A percentile compares a stretch with the other conserved stretches of the same genome.
Evolutionary conservation across 345 rosid species (phyloP).

Genomic region (Bruguiera gymnorhiza): DNA sequence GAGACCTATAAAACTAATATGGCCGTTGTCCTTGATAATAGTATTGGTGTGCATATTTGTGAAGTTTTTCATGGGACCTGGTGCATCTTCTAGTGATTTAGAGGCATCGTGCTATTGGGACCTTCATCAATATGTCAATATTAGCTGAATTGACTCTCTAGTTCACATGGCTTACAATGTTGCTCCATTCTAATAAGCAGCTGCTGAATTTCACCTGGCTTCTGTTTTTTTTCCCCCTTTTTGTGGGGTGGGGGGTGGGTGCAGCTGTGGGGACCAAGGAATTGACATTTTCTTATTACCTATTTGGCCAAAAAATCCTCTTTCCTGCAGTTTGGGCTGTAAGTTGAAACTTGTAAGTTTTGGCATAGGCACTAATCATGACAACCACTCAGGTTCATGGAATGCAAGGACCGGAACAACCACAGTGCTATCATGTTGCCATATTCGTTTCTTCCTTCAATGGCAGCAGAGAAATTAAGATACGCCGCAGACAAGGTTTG

Average conservation of each 20-base stretch:
- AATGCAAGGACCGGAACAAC: slow-evolving; percentile 83
- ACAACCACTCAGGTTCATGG: slow-evolving; percentile 71
- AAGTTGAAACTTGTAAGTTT: slow-evolving; percentile 10
- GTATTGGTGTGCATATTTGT: too few species aligned
- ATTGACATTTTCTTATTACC: background rate
- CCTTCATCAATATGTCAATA: background rate
- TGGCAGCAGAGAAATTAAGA: slow-evolving; percentile 71
- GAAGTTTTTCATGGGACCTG: background rate
- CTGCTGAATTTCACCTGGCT: background rate
- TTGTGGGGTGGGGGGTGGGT: too few species aligned
- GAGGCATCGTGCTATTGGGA: background rate
- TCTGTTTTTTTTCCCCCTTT: background rate
- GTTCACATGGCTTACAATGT: background rate
- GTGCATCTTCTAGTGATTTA: slow-evolving; percentile 1
- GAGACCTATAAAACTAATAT: too few species aligned
- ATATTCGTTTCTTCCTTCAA: slow-evolving; percentile 80
- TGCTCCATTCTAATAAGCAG: background rate
- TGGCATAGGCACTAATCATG: slow-evolving; percentile 21
- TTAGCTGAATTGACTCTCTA: background rate
- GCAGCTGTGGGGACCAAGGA: background rate
- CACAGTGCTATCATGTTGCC: slow-evolving; percentile 59
- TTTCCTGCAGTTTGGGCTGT: background rate
- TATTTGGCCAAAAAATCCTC: background rate
- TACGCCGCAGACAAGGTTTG: slow-evolving; percentile 69
- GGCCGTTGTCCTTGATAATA: too few species aligned